These are phyloP conservation scores for Haplosporangium gracile DNA, from an alignment of 192 early-diverging fungal genomes.

Conservation along the genomic window DNA sequence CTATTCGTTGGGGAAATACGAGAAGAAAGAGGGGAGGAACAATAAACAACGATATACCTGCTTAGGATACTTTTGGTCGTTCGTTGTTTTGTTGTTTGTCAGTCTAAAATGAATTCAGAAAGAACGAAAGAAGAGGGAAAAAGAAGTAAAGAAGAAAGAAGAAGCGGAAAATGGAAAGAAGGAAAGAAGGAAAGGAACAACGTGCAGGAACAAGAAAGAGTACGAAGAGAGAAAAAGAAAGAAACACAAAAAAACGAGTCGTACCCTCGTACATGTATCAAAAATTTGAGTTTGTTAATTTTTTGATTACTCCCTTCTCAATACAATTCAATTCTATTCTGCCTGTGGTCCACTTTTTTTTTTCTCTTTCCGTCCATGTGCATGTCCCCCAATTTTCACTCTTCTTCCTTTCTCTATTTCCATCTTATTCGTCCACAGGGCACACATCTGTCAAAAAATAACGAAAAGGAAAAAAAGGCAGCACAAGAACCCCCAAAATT, in stretches of 20 bases:
- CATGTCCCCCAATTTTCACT: background rate
- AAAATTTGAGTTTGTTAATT: too few relatives aligned
- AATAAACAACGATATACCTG: background rate
- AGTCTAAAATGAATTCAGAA: background rate
- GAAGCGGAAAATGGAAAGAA: background rate
- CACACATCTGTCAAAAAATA: background rate
- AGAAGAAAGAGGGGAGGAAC: background rate
- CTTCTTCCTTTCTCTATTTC: background rate
- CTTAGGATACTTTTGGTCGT: background rate
- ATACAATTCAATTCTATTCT: background rate
- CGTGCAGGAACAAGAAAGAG: background rate
- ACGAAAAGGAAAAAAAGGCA: background rate
- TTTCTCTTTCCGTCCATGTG: background rate
- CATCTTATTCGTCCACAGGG: too few relatives aligned
- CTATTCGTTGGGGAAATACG: too few relatives aligned
- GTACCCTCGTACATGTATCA: conserved; percentile 4
- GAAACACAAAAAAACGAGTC: background rate
- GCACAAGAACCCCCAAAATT: background rate
- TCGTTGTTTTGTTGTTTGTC: too few relatives aligned
- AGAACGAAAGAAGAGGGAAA: background rate
- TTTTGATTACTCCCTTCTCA: background rate
- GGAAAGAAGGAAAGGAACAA: background rate
- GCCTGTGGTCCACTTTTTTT: background rate
- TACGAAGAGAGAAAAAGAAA: background rate
- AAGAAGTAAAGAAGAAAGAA: background rate